Percentiles rank a stretch among this genome's conserved stretches.
phyloP scores from a whole-genome alignment of 169 alveolate species.

The Blepharisma undulans region DNA sequence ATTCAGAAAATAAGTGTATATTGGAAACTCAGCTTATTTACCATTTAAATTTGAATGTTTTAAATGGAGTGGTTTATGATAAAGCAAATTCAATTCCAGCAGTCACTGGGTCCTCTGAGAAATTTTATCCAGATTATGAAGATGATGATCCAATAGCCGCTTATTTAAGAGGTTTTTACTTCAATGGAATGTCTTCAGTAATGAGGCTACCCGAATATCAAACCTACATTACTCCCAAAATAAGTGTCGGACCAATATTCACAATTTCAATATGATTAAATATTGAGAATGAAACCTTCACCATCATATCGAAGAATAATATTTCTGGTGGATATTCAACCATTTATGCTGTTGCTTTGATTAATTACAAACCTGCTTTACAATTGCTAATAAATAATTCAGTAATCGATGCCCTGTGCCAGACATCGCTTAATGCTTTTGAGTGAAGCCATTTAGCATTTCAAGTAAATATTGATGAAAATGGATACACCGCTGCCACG shows the following conservation, averaged over 20 bases:
- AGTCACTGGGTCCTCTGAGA: neutral
- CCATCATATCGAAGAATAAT: neutral
- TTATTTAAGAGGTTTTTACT: neutral
- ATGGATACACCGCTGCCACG: neutral
- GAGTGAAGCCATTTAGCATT: neutral
- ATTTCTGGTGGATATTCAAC: neutral
- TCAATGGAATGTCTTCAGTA: neutral
- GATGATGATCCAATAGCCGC: neutral
- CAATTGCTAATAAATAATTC: neutral
- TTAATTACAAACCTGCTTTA: neutral
- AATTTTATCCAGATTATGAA: neutral
- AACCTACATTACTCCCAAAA: neutral
- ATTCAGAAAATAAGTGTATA: neutral
- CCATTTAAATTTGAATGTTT: neutral
- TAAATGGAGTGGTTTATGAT: neutral
- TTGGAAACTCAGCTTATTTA: neutral
- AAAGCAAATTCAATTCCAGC: neutral
- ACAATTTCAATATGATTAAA: neutral
- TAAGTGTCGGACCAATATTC: neutral
- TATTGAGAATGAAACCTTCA: neutral
- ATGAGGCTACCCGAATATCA: neutral
- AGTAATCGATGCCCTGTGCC: neutral
- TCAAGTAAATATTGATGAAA: neutral
- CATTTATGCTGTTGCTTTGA: neutral
- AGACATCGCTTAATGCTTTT: neutral